Evolutionary conservation across 2,329 filamentous ascomycete genomes (phyloP).

Genomic region (Thielaviopsis ethacetica): DNA sequence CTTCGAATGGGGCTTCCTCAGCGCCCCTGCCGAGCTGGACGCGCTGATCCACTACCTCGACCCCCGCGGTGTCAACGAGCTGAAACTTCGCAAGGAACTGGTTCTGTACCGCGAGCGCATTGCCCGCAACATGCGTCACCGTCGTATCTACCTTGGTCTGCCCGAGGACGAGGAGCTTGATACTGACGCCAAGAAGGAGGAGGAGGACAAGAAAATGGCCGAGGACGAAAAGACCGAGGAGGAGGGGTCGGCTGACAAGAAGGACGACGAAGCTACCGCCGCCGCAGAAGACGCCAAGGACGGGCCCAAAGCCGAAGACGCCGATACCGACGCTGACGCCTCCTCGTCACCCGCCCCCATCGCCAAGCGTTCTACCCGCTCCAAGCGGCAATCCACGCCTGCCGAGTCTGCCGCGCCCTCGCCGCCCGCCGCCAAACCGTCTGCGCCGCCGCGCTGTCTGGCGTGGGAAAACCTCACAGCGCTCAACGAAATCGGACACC

Average conservation of each 20-base stretch:
- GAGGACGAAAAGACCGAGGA: neutral
- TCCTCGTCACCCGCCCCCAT: neutral
- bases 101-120: constrained; percentile 61
- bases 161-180: constrained; percentile 19
- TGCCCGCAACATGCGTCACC: constrained; percentile 60
- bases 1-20: constrained; percentile 79
- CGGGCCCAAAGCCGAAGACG: constrained; percentile 28
- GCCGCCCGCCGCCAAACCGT: constrained; percentile 18
- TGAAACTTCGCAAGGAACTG: constrained; percentile 77
- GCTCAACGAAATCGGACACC: constrained; percentile 38
- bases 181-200: neutral
- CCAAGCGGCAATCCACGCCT: neutral
- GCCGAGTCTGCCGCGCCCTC: constrained; percentile 23
- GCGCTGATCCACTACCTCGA: constrained; percentile 79
- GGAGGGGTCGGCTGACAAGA: neutral
- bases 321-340: neutral
- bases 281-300: constrained; percentile 21
- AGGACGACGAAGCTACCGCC: constrained; percentile 20
- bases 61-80: constrained; percentile 67
- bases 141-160: constrained; percentile 52
- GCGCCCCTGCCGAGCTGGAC: constrained; percentile 63
- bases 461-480: constrained; percentile 41
- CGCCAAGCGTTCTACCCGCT: constrained; percentile 4
- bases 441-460: constrained; percentile 24
- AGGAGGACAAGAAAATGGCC: too few relatives aligned